Evolutionary conservation across 768 basidiomycete genomes (phyloP), one percentile per base, ranked within the genome.

Genomic region (Gelatoporia subvermispora): DNA sequence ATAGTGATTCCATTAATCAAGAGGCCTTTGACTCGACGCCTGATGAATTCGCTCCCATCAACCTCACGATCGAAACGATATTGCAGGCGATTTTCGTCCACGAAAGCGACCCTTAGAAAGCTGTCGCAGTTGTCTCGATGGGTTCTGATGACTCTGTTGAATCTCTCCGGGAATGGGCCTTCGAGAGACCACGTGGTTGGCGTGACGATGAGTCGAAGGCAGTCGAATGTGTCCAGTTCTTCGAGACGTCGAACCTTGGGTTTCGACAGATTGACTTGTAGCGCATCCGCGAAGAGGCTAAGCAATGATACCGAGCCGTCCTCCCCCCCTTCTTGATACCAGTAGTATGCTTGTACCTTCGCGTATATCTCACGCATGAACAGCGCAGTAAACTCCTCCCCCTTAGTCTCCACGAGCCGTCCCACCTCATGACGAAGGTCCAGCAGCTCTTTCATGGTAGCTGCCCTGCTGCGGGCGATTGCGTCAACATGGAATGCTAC

Each of bases 401-500:
- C 74, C 23, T 71, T 60, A 2, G 38, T 10, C 3, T 51, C 18
- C 13, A 65, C 50, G 36, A 76, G 53, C 1, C 54, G 13, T 2
- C 58, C 50, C 24, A 82, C 66, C 23, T 53, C 43, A 0, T 61
- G 64, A 16, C 72, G 64, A 15, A 82, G 67, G 0, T 54, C 50
- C 9, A 79, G 63, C 23, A 85, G 64, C 56, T 86, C 83, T 23
- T 52, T 57, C 22, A 75, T 62, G 54, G 82, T 79, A n/a, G 82
- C 66, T 13, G 66, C 44, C 38, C 70, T 56, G 36, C 66, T 68
- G 4, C 58, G 59, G 4, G 66, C 53, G 2, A 74, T 50, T 0
- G 72, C 67, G 49, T 81, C 76, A 25, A 84, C 63, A 57, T 86
- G 83, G 53, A 82, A 85, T 0, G 80, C 74, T n/a, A 85, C 69